Percentiles rank a stretch among this genome's conserved stretches.
These are phyloP conservation scores for Eucalyptus camaldulensis DNA, from an alignment of 345 rosid species.

Conservation along the genomic window DNA sequence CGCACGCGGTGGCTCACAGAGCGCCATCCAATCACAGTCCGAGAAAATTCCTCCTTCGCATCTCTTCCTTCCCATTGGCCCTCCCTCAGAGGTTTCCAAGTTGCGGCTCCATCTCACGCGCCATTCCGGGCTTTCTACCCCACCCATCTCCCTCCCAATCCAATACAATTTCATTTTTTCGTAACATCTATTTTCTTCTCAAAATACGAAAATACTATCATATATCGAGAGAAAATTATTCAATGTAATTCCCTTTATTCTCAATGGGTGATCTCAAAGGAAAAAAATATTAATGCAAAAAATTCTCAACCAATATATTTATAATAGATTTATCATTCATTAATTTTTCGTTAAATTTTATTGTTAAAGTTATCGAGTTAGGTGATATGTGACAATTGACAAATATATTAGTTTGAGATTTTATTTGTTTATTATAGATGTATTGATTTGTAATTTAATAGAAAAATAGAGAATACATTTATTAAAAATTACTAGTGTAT, in stretches of 20 bases:
- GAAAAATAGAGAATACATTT: no score
- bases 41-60: background rate
- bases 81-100: background rate
- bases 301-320: fast-evolving
- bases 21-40: background rate
- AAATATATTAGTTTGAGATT: fast-evolving
- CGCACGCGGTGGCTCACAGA: background rate
- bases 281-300: background rate
- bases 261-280: fast-evolving
- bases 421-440: fast-evolving
- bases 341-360: no score
- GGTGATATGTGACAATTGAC: fast-evolving
- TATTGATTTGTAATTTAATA: fast-evolving
- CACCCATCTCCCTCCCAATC: background rate
- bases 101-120: background rate
- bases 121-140: background rate
- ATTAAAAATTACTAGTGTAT: no score
- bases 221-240: background rate
- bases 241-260: background rate
- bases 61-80: background rate
- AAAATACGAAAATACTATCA: background rate
- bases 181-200: background rate
- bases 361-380: fast-evolving
- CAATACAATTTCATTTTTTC: background rate
- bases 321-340: fast-evolving